A percentile compares a stretch with the other conserved stretches of the same genome.
These are phyloP conservation scores for Avena insularis DNA, from an alignment of 176 grass and related monocot genomes.

Conservation along the genomic window DNA sequence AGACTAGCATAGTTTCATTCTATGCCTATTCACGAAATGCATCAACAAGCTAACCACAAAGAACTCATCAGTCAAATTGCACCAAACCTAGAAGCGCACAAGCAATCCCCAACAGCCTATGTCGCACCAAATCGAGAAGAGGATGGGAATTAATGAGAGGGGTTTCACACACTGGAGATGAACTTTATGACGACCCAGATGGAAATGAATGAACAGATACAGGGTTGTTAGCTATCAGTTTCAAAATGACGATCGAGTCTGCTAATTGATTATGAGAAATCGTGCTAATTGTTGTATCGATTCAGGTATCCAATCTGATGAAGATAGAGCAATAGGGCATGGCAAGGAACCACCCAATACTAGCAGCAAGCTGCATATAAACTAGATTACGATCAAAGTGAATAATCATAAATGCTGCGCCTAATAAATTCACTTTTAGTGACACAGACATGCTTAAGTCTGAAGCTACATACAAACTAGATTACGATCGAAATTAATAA, in stretches of 20 bases:
- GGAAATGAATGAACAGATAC: neutral
- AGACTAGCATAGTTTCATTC: neutral
- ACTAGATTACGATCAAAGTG: neutral
- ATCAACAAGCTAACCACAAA: neutral
- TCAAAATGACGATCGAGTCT: neutral
- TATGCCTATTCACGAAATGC: neutral
- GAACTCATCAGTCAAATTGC: neutral
- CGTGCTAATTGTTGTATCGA: neutral
- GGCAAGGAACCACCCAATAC: neutral
- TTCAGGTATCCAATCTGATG: neutral
- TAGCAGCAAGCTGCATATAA: neutral
- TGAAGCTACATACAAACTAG: neutral
- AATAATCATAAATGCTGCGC: neutral
- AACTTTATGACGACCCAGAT: constrained; percentile 81
- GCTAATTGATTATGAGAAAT: neutral
- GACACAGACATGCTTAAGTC: neutral
- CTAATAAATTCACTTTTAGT: neutral
- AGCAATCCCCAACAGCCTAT: neutral
- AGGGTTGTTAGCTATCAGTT: neutral
- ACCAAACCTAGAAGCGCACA: neutral
- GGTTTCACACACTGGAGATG: constrained; percentile 51
- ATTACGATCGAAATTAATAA: too few relatives aligned
- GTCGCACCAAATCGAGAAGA: neutral
- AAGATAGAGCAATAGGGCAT: neutral
- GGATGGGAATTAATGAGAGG: neutral